A percentile compares a stretch with the other conserved stretches of the same genome.
These are phyloP conservation scores for Phoenix roebelenii DNA, from an alignment of 176 grass and related monocot genomes.

Conservation along the genomic window DNA sequence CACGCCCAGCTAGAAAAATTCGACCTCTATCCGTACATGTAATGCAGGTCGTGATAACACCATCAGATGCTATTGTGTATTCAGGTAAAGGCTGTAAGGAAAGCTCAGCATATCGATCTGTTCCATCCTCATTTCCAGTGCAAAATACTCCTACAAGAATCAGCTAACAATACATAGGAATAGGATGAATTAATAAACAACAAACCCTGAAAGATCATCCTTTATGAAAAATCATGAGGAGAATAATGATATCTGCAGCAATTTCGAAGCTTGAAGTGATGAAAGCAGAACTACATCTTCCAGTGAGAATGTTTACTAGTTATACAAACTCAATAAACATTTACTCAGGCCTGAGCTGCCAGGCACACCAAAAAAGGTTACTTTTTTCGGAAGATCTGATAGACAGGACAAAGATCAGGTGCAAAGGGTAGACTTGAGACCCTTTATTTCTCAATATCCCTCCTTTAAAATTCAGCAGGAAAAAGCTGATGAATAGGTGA, in stretches of 20 bases:
- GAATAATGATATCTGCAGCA: background rate
- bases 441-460: no score
- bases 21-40: constrained; percentile 76
- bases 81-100: constrained; percentile 91
- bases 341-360: no score
- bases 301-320: no score
- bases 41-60: constrained; percentile 83
- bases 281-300: no score
- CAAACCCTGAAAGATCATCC: background rate
- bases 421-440: no score
- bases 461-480: no score
- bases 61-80: constrained; percentile 76
- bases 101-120: constrained; percentile 71
- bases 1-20: constrained; percentile 76
- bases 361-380: no score
- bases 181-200: background rate
- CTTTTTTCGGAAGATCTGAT: no score
- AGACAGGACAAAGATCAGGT: no score
- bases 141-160: constrained; percentile 88
- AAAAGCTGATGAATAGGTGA: no score
- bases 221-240: background rate
- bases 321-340: no score
- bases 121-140: constrained; percentile 61
- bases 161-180: constrained; percentile 25
- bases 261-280: no score